Evolutionary conservation across 805 yeast genomes (phyloP), one percentile per base, ranked within the genome.

Genomic region (Starmera amethionina): DNA sequence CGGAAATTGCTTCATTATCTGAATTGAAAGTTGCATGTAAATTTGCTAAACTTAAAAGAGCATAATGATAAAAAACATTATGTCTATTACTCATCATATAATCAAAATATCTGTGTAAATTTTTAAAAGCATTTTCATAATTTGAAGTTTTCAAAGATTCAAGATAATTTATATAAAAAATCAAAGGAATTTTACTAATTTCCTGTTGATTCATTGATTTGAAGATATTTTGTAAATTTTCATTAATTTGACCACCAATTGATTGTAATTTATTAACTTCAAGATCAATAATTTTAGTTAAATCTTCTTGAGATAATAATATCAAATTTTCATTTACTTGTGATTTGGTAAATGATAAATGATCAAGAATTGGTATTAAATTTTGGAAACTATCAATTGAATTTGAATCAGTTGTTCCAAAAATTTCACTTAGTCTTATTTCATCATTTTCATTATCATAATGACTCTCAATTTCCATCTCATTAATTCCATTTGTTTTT

Each of bases 51-150:
- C 84, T 78, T 10, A 84, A 65, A 27, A 84, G 63, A 0, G 94
- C 93, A 60, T 82, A 83, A 52, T 84, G 95, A 50, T 83, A 84
- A 46, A 77, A 79, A 33, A 73, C 68, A 36, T 73, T 74, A 30
- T 77, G 77, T 43, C 71, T 70, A 41, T 71, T 73, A 22, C 87
- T 77, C 65, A 82, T 82, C 77, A 80, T 77, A 60, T 83, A 82
- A 56, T 84, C 95, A 56, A 82, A 84, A 44, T 73, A 77, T 33
- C 77, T 55, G 48, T 75, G 77, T 48, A 84, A 55, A 49, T 78
- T 62, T 60, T 81, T 62, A 62, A 73, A 42, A 52, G 73, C 62
- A 16, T 60, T 61, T 41, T 65, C 82, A 50, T 80, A 82, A 50
- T 84, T 83, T 5, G 77, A 73, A 11, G 59, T 66, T 40, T 69